Base-by-base conservation (phyloP, 2,329 filamentous ascomycete genomes). In the Colletotrichum plurivorum region DNA sequence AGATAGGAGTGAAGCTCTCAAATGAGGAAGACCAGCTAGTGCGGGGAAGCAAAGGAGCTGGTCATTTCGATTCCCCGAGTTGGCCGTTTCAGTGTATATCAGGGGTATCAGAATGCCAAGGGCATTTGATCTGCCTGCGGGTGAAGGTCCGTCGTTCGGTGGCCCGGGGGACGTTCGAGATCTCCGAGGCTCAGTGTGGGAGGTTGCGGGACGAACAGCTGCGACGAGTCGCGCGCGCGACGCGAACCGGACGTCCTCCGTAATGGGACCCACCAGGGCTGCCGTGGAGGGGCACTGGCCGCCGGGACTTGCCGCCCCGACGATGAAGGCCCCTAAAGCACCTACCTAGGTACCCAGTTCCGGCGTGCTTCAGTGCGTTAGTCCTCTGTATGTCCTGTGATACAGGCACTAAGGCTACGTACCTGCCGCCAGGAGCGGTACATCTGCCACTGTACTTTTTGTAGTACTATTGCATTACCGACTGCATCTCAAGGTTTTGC, bases 211-310 rank as follows among this genome's bases (percentile, higher is more conserved):
- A 43, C 15, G 15, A 36, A 36, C 31, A 36, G 31, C 31, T 36
- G 41, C 16, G 41, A 15, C 16, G 41, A 43, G 41, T 15, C 13
- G 41, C 41, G 41, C 41, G 15, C 63, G 61, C 61, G 66, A 68
- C 66, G 66, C 62, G 66, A 69, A 62, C 61, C 41, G 45, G 39
- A n/a, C 54, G 49, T 45, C 43, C 55, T 54, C 55, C 61, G 62
- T 69, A 51, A 66, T 54, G 31, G 43, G 55, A 10, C 65, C 62
- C 66, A 59, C 62, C 36, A 51, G 51, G 36, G 43, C 43, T 36
- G 8, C 64, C 45, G 63, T 52, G 45, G 51, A 51, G 57, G 48
- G 64, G 46, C 46, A 22, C 39, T 59, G 41, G 39, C 59, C 20
- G 13, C 52, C 46, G 49, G 31, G 8, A 51, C 20, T 52, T 58